These are phyloP conservation scores for Leccinum boreale DNA, from an alignment of 768 basidiomycete species.

Conservation along the genomic window DNA sequence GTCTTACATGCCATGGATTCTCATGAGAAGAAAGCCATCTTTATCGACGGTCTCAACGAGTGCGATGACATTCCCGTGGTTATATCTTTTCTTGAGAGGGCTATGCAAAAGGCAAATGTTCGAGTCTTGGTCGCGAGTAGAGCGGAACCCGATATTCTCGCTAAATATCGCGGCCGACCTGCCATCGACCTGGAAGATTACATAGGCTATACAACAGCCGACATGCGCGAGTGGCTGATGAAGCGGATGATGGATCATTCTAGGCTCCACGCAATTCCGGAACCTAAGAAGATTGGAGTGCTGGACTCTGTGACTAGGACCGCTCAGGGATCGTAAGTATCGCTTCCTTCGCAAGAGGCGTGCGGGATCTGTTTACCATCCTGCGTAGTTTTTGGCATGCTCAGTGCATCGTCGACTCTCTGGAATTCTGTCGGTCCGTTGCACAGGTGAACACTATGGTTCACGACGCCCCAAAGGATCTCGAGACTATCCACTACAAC, in stretches of 20 bases:
- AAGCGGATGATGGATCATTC: constrained; percentile 23
- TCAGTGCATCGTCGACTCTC: constrained; percentile 27
- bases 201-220: constrained; percentile 14
- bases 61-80: constrained; percentile 20
- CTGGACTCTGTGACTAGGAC: constrained; percentile 11
- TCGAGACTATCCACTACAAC: constrained; percentile 20
- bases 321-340: constrained; percentile 21
- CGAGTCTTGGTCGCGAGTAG: constrained; percentile 24
- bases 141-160: constrained; percentile 17
- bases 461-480: constrained; percentile 14
- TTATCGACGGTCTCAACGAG: constrained; percentile 27
- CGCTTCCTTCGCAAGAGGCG: neutral
- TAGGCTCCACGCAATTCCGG: constrained; percentile 23
- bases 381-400: constrained; percentile 25
- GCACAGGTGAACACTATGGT: constrained; percentile 22
- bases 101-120: constrained; percentile 21
- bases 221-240: constrained; percentile 26
- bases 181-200: constrained; percentile 23
- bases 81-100: constrained; percentile 23
- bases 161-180: constrained; percentile 17
- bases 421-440: constrained; percentile 25
- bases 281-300: constrained; percentile 20
- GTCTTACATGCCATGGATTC: constrained; percentile 21
- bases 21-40: constrained; percentile 20
- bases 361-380: neutral